Percentiles rank a stretch among this genome's conserved stretches.
These are phyloP conservation scores for Penicillium sclerotiorum DNA, from an alignment of 2,329 filamentous ascomycete species.

Conservation along the genomic window DNA sequence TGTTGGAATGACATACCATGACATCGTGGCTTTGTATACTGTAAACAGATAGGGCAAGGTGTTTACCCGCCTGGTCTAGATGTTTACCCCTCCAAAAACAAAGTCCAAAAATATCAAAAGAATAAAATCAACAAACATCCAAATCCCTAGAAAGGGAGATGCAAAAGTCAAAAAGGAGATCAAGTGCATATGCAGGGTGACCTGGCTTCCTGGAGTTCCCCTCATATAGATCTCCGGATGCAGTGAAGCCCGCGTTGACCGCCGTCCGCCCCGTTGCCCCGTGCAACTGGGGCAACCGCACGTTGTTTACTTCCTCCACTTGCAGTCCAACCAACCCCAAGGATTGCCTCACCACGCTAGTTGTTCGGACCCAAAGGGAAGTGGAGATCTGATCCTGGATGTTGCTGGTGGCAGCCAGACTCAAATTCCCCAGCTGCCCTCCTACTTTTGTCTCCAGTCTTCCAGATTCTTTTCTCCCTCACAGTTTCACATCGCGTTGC, in stretches of 20 bases:
- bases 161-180: background rate
- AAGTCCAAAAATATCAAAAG: no score
- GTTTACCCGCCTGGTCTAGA: no score
- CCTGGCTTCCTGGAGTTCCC: no score
- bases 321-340: slow-evolving; percentile 31
- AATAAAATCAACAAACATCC: background rate
- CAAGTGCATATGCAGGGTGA: slow-evolving; percentile 8
- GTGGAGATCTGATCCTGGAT: slow-evolving; percentile 28
- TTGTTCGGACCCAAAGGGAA: slow-evolving; percentile 13
- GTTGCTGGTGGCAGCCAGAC: slow-evolving; percentile 30
- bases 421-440: slow-evolving; percentile 34
- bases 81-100: no score
- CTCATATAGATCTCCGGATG: no score
- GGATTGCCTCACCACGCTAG: slow-evolving; percentile 23
- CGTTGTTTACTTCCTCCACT: slow-evolving; percentile 36
- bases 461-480: background rate
- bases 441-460: slow-evolving; percentile 16
- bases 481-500: slow-evolving; percentile 3
- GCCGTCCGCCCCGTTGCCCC: slow-evolving; percentile 33
- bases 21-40: no score
- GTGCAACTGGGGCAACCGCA: slow-evolving; percentile 33
- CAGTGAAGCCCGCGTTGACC: slow-evolving; percentile 26
- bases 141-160: slow-evolving; percentile 6
- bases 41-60: no score
- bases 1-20: no score